These are phyloP conservation scores for Tympanopsis confertula DNA, from an alignment of 2,329 filamentous ascomycete genomes.

Conservation along the genomic window DNA sequence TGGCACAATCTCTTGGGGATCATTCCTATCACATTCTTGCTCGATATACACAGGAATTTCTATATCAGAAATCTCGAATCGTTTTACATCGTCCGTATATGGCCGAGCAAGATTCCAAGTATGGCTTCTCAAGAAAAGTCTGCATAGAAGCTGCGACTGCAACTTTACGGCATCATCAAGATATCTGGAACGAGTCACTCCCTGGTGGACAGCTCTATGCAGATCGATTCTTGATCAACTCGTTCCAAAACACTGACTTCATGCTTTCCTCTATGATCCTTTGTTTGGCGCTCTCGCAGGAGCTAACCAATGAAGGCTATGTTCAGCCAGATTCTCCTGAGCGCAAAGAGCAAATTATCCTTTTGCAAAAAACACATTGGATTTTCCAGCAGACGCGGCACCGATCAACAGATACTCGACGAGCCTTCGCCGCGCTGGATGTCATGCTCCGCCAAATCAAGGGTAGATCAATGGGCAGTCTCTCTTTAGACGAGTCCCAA, in stretches of 20 bases:
- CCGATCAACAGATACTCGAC: neutral
- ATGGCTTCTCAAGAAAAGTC: no score
- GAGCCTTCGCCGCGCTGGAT: neutral
- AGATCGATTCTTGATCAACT: no score
- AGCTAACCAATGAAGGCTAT: neutral
- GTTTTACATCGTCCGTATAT: constrained; percentile 83
- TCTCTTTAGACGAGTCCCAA: no score
- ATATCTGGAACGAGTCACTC: no score
- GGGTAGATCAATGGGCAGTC: no score
- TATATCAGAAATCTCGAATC: constrained; percentile 82
- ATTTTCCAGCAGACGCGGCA: neutral
- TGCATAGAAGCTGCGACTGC: no score
- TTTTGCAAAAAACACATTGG: neutral
- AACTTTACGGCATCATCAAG: no score
- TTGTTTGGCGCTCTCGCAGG: neutral
- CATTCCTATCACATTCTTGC: constrained; percentile 51
- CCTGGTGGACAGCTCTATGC: no score
- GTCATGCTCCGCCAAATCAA: neutral
- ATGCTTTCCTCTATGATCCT: neutral
- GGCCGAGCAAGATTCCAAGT: no score
- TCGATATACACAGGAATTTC: constrained; percentile 69
- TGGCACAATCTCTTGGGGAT: constrained; percentile 48
- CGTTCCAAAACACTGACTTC: neutral
- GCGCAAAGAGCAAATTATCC: neutral
- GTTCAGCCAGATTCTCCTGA: neutral